phyloP scores from a whole-genome alignment of 1,284 basidiomycete genomes.

The Trametes versicolor region DNA sequence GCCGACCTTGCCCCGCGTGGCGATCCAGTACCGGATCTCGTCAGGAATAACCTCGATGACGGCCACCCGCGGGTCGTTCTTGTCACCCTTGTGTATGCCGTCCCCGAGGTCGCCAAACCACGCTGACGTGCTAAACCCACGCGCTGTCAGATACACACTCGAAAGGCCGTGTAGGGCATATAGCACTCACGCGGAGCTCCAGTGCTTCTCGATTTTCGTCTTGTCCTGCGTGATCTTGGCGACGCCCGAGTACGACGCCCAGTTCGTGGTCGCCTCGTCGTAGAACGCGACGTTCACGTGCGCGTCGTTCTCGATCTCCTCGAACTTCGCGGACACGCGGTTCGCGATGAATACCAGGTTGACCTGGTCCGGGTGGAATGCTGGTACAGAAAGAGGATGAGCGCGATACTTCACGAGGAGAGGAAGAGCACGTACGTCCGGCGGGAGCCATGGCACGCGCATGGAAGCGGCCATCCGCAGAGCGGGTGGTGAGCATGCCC shows the following conservation, averaged over 20 bases:
- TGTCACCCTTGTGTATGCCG: slow-evolving; percentile 86
- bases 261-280: slow-evolving; percentile 78
- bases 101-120: slow-evolving; percentile 93
- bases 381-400: slow-evolving; percentile 44
- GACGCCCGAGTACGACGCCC: slow-evolving; percentile 86
- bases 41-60: slow-evolving; percentile 85
- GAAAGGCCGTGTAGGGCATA: neutral
- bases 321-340: slow-evolving; percentile 78
- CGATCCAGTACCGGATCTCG: slow-evolving; percentile 84
- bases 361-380: slow-evolving; percentile 55
- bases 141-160: neutral
- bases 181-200: slow-evolving; percentile 64
- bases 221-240: slow-evolving; percentile 75
- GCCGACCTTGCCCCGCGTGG: slow-evolving; percentile 55
- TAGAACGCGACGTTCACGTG: slow-evolving; percentile 87
- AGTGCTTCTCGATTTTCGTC: slow-evolving; percentile 75
- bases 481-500: slow-evolving; percentile 85
- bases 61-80: slow-evolving; percentile 83
- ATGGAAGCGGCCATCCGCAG: slow-evolving; percentile 80
- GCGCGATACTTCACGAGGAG: slow-evolving; percentile 4
- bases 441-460: slow-evolving; percentile 86
- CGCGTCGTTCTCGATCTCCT: slow-evolving; percentile 78
- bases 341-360: slow-evolving; percentile 82
- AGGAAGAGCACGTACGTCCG: slow-evolving; percentile 57
- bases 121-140: slow-evolving; percentile 60